Conservation (phyloP, 2,329 filamentous ascomycete species). For the Orbilia brochopaga region DNA sequence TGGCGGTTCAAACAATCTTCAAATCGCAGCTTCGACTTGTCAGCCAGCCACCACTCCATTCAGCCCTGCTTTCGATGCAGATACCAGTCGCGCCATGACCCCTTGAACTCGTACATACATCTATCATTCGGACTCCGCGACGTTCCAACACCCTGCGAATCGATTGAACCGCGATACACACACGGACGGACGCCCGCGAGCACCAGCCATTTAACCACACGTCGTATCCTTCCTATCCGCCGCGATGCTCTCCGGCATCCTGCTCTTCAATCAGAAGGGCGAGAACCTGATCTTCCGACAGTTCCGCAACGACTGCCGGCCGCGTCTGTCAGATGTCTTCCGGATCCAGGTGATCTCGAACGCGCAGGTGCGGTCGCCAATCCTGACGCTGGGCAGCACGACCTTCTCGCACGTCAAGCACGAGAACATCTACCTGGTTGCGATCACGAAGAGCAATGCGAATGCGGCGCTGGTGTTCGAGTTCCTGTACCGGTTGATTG, state of each 20-base stretch:
- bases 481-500: constrained; percentile 90
- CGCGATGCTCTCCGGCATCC: constrained; percentile 92
- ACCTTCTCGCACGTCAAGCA: constrained; percentile 99
- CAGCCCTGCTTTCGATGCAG: background rate
- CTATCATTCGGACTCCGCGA: background rate
- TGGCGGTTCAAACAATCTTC: background rate
- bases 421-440: constrained; percentile 98
- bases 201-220: constrained; percentile 5
- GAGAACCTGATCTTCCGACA: constrained; percentile 99
- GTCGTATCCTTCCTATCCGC: constrained; percentile 2
- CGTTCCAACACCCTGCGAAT: background rate
- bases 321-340: constrained; percentile 96
- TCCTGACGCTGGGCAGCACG: constrained; percentile 93
- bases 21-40: background rate
- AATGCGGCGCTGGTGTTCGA: constrained; percentile 98
- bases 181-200: background rate
- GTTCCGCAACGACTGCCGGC: constrained; percentile 97
- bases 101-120: background rate
- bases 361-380: constrained; percentile 93
- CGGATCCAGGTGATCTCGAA: constrained; percentile 99
- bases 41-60: background rate
- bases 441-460: constrained; percentile 97
- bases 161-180: constrained; percentile 5
- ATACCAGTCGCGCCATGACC: constrained; percentile 11
- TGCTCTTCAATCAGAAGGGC: constrained; percentile 99